These are phyloP conservation scores for Cucurbita moschata DNA, from an alignment of 306 rosid species.

Conservation along the genomic window DNA sequence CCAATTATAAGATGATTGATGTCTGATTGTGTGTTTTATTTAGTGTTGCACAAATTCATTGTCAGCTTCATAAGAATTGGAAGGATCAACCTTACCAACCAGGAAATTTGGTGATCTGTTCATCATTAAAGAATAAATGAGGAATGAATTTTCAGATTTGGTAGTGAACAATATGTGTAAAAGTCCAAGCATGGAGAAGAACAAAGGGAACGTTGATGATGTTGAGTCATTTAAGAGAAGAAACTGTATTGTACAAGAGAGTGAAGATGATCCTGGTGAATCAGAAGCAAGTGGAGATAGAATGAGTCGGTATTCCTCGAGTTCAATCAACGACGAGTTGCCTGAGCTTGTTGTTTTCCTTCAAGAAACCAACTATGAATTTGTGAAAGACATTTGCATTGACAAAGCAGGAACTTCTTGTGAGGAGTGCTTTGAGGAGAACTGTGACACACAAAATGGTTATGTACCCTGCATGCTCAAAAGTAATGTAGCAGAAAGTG, in stretches of 20 bases:
- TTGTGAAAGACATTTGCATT: slow-evolving; percentile 38
- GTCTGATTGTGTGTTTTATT: background rate
- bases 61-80: slow-evolving; percentile 4
- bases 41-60: background rate
- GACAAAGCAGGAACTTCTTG: slow-evolving; percentile 16
- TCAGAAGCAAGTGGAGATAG: slow-evolving; percentile 6
- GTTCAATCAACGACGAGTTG: slow-evolving; percentile 15
- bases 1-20: background rate
- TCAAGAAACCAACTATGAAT: slow-evolving; percentile 46
- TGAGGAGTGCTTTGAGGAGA: slow-evolving; percentile 10
- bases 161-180: background rate
- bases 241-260: background rate
- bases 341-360: slow-evolving; percentile 68
- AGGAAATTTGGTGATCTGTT: background rate
- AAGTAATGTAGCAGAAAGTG: slow-evolving; percentile 7
- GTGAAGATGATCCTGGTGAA: background rate
- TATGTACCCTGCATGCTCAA: slow-evolving; percentile 8
- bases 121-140: background rate
- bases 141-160: background rate
- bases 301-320: slow-evolving; percentile 11
- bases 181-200: background rate
- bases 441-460: slow-evolving; percentile 17
- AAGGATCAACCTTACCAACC: background rate
- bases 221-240: background rate
- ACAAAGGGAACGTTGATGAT: background rate